Evolutionary conservation across 2,329 filamentous ascomycete genomes (phyloP).

Genomic region (Aspergillus aculeatinus): DNA sequence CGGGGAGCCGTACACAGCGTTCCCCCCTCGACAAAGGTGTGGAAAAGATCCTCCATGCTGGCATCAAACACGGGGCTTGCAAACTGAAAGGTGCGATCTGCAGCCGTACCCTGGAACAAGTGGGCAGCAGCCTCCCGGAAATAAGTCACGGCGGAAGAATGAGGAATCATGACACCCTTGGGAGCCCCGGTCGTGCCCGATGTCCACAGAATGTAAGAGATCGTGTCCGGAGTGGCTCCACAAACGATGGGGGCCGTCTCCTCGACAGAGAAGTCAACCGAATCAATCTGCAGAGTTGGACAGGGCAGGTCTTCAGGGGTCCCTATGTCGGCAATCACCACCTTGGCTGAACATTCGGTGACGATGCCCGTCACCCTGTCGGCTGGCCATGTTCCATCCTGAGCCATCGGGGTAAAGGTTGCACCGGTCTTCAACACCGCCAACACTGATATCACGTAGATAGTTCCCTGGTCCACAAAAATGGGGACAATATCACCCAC

Average conservation of each 20-base stretch:
- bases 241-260: background rate
- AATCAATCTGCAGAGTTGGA: background rate
- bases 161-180: background rate
- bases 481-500: background rate
- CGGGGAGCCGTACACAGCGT: background rate
- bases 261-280: background rate
- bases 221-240: background rate
- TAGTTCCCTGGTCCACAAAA: background rate
- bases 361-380: background rate
- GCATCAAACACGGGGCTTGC: background rate
- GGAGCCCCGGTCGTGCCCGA: background rate
- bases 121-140: background rate
- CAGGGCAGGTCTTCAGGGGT: background rate
- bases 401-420: background rate
- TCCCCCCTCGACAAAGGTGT: background rate
- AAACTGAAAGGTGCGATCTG: background rate
- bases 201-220: background rate
- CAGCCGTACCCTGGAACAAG: background rate
- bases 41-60: background rate
- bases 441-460: background rate
- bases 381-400: background rate
- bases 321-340: background rate
- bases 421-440: background rate
- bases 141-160: background rate
- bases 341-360: background rate